phyloP scores from a whole-genome alignment of 495 filamentous ascomycete genomes.

The Aspergillus heteromorphus region DNA sequence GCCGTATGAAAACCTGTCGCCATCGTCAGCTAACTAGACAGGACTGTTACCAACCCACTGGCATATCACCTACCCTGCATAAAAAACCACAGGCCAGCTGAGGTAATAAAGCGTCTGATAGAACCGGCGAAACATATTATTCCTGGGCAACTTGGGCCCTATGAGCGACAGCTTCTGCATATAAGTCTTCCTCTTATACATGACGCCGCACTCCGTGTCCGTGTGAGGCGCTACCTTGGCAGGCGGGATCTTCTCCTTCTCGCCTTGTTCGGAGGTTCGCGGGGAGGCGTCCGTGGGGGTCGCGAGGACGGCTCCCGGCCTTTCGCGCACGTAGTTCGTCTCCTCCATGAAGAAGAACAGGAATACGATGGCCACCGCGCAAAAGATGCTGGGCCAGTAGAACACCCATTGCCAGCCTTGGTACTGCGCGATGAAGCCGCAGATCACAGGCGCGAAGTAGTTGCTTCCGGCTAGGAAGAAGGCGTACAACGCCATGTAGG shows the following conservation, averaged over 20 bases:
- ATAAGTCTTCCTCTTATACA: conserved; percentile 41
- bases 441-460: conserved; percentile 60
- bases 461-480: conserved; percentile 59
- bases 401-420: conserved; percentile 60
- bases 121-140: conserved; percentile 43
- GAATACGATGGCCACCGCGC: conserved; percentile 48
- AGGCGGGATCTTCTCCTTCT: conserved; percentile 20
- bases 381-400: conserved; percentile 61
- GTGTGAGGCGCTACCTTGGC: conserved; percentile 3
- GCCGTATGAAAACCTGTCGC: conserved; percentile 53
- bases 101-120: conserved; percentile 38
- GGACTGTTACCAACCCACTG: too few relatives aligned
- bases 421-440: conserved; percentile 62
- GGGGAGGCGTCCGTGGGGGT: conserved; percentile 6
- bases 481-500: conserved; percentile 61
- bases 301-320: conserved; percentile 8
- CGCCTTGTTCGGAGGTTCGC: conserved; percentile 10
- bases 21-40: neutral
- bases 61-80: conserved; percentile 42
- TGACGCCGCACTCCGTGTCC: conserved; percentile 16
- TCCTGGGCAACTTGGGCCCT: conserved; percentile 41
- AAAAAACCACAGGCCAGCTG: conserved; percentile 61
- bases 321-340: conserved; percentile 53
- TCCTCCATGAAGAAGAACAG: conserved; percentile 68
- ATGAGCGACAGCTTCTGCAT: conserved; percentile 49